Percentiles rank a stretch among this genome's conserved stretches.
These are phyloP conservation scores for Podospora pseudoanserina DNA, from an alignment of 495 filamentous ascomycete species.

Conservation along the genomic window DNA sequence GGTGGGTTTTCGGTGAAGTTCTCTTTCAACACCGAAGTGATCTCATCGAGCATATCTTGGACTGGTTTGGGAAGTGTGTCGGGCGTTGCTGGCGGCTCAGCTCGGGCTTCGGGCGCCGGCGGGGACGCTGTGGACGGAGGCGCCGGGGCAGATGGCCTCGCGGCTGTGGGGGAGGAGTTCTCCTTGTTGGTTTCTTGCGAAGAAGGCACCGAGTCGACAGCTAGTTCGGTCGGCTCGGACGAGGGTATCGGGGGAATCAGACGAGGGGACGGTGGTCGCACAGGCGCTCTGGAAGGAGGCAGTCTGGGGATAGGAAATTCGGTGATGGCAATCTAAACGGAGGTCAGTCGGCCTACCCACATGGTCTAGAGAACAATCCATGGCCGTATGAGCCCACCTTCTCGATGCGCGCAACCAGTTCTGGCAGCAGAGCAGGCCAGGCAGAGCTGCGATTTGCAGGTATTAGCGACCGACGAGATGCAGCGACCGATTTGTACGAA, in stretches of 20 bases:
- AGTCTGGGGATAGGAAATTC: slow-evolving; percentile 46
- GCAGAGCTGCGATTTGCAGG: slow-evolving; percentile 26
- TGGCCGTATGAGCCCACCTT: slow-evolving; percentile 35
- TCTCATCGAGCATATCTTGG: slow-evolving; percentile 58
- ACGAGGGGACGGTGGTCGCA: slow-evolving; percentile 37
- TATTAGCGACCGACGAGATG: not conserved
- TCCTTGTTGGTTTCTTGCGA: slow-evolving; percentile 50
- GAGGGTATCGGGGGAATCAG: slow-evolving; percentile 46
- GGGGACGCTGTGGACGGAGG: slow-evolving; percentile 21
- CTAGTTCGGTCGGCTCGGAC: slow-evolving; percentile 47
- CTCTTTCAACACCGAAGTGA: slow-evolving; percentile 61
- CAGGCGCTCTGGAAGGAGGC: slow-evolving; percentile 30
- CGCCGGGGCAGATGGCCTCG: slow-evolving; percentile 17
- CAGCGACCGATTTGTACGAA: not conserved
- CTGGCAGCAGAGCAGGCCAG: slow-evolving; percentile 39
- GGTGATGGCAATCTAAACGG: slow-evolving; percentile 36
- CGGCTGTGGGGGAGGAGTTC: slow-evolving; percentile 34
- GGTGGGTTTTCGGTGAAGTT: slow-evolving; percentile 75
- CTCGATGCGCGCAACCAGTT: slow-evolving; percentile 40
- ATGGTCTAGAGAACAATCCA: slow-evolving; percentile 38
- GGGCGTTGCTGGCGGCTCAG: slow-evolving; percentile 21
- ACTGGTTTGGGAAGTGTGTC: slow-evolving; percentile 60
- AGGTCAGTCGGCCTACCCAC: slow-evolving; percentile 27
- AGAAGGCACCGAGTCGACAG: slow-evolving; percentile 25
- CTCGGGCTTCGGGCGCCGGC: not conserved